Percentiles rank a stretch among this genome's conserved stretches.
These are phyloP conservation scores for Fusarium pseudonygamai DNA, from an alignment of 2,329 filamentous ascomycete genomes.

Conservation along the genomic window DNA sequence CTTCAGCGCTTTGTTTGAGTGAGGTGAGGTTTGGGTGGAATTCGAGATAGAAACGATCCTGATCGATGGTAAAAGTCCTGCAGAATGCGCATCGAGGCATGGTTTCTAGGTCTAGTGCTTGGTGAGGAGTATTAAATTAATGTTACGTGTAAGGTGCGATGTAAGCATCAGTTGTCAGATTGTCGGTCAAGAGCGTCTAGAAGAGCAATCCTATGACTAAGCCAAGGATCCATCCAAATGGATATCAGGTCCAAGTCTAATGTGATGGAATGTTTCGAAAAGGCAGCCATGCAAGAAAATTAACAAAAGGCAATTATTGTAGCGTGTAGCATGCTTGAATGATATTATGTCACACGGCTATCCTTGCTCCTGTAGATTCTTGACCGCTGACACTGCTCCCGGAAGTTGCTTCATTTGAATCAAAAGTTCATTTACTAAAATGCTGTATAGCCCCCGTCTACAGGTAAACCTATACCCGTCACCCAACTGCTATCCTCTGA, in stretches of 20 bases:
- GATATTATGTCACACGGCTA: too few species aligned
- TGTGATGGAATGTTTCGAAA: accelerated
- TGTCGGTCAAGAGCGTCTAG: not conserved
- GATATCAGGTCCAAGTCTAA: accelerated
- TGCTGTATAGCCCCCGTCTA: not conserved
- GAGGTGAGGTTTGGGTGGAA: slow-evolving; percentile 3
- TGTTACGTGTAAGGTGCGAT: not conserved
- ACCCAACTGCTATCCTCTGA: not conserved
- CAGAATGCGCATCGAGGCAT: not conserved
- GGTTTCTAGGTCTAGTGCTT: not conserved
- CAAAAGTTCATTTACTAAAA: not conserved
- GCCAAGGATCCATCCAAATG: not conserved
- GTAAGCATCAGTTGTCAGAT: not conserved
- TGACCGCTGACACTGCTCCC: too few species aligned
- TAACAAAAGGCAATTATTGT: accelerated
- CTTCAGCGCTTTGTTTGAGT: not conserved
- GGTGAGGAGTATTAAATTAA: not conserved
- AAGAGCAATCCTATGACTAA: not conserved
- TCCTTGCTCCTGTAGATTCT: too few species aligned
- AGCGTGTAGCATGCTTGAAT: too few species aligned
- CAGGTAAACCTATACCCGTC: not conserved
- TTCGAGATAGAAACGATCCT: not conserved
- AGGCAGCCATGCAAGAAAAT: accelerated
- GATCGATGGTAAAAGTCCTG: not conserved
- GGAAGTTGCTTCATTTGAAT: too few species aligned